Conservation (phyloP, 352 stramenopile species). For the Phytopythium montanum region DNA sequence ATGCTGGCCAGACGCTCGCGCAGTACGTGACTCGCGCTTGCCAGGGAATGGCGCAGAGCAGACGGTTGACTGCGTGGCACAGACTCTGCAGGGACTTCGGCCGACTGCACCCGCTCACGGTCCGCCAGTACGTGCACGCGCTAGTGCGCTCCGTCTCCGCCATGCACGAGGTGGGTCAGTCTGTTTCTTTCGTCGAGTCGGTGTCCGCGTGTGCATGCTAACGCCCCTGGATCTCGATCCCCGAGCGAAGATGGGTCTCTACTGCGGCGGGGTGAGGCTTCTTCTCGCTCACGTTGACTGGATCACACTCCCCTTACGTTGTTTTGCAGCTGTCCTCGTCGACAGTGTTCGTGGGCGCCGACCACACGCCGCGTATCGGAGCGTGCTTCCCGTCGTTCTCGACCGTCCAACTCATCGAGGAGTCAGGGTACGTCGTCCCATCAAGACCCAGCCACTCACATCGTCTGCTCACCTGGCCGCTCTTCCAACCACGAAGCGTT, state of each 20-base stretch:
- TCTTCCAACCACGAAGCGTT: conserved; percentile 11
- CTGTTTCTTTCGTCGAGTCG: neutral
- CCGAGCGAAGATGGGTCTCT: neutral
- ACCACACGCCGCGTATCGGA: conserved; percentile 26
- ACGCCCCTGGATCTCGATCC: neutral
- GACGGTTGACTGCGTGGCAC: neutral
- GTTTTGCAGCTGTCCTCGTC: conserved; percentile 33
- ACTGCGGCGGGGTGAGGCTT: neutral
- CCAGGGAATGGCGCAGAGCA: neutral
- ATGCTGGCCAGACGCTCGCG: conserved; percentile 1
- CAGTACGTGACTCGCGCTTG: neutral
- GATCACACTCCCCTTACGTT: neutral
- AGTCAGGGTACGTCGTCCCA: neutral
- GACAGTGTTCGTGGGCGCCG: conserved; percentile 35
- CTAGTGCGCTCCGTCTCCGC: conserved; percentile 21
- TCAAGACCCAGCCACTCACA: neutral
- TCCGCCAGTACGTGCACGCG: conserved; percentile 30
- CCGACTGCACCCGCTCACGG: conserved; percentile 27
- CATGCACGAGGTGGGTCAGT: conserved; percentile 29
- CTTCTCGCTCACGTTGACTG: neutral
- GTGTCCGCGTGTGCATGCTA: neutral
- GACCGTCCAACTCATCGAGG: conserved; percentile 16
- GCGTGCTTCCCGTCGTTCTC: conserved; percentile 37
- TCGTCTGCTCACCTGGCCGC: neutral
- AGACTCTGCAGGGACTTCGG: conserved; percentile 34